These are phyloP conservation scores for Umbilicus rupestris DNA, from an alignment of 164 flowering plant species.

Conservation along the genomic window DNA sequence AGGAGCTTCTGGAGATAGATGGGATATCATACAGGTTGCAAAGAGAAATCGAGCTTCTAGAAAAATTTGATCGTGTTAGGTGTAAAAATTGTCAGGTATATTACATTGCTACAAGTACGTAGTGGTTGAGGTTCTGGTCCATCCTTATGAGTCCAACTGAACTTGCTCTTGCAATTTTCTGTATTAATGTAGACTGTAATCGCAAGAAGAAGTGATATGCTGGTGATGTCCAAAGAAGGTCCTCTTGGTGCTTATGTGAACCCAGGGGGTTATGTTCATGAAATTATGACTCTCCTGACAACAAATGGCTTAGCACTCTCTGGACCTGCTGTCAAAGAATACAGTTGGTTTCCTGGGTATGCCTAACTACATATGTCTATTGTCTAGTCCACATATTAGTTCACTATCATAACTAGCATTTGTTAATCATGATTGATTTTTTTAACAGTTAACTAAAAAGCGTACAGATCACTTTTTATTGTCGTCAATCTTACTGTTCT, in stretches of 20 bases:
- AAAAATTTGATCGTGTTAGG: conserved; percentile 59
- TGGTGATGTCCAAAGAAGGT: conserved; percentile 90
- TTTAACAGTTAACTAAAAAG: background rate
- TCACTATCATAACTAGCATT: background rate
- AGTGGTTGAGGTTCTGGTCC: background rate
- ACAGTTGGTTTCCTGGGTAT: conserved; percentile 99
- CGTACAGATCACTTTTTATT: background rate
- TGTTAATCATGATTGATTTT: background rate
- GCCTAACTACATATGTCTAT: conserved; percentile 7
- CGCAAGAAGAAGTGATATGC: conserved; percentile 76
- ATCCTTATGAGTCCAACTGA: background rate
- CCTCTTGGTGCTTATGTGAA: conserved; percentile 90
- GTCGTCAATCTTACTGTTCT: background rate
- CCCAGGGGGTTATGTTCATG: conserved; percentile 67
- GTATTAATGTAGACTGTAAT: conserved; percentile 46
- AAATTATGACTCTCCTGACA: conserved; percentile 64
- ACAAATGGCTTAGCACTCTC: conserved; percentile 57
- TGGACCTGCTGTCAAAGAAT: conserved; percentile 42
- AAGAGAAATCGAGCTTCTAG: conserved; percentile 77
- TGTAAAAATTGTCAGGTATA: conserved; percentile 80
- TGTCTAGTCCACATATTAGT: background rate
- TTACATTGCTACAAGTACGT: background rate
- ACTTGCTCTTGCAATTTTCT: background rate
- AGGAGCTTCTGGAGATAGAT: conserved; percentile 85
- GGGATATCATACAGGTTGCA: conserved; percentile 79